A percentile compares a stretch with the other conserved stretches of the same genome.
phyloP scores from a whole-genome alignment of 2,329 filamentous ascomycete genomes.

The Parastagonospora nodorum region DNA sequence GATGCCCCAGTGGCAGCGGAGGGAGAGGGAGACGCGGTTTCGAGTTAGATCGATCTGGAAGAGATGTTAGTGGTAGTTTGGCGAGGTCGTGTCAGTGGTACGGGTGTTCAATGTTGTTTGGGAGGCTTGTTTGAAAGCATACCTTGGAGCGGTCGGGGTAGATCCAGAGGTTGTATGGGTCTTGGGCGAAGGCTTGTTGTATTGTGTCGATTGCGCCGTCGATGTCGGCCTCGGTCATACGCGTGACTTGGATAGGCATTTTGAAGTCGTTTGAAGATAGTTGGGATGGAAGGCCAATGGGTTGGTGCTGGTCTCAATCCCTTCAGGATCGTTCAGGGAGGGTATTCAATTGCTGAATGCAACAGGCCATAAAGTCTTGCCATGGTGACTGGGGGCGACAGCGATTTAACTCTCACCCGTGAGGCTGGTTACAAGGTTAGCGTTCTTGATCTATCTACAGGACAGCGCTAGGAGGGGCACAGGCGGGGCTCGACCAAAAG shows the following conservation, averaged over 20 bases:
- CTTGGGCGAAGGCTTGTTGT: conserved; percentile 68
- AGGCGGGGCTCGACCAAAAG: conserved; percentile 3
- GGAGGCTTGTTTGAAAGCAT: conserved; percentile 15
- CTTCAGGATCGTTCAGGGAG: conserved; percentile 1
- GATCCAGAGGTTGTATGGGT: conserved; percentile 71
- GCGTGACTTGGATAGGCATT: conserved; percentile 59
- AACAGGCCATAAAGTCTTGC: conserved; percentile 1
- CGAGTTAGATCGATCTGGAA: conserved; percentile 62
- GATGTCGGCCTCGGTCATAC: conserved; percentile 64
- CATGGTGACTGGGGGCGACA: conserved; percentile 21
- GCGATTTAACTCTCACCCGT: neutral
- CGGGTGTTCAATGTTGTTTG: neutral
- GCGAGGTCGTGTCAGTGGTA: no score
- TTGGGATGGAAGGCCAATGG: neutral
- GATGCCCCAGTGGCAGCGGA: conserved; percentile 73
- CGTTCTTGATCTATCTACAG: neutral
- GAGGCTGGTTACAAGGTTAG: conserved; percentile 5
- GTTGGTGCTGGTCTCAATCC: neutral
- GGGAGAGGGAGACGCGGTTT: conserved; percentile 66
- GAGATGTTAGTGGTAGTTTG: neutral
- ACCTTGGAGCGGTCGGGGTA: conserved; percentile 64
- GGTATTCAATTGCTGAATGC: neutral
- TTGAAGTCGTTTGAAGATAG: conserved; percentile 12
- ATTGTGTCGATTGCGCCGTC: conserved; percentile 68
- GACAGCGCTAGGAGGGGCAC: conserved; percentile 1